Base-by-base conservation (phyloP, 164 flowering plant genomes). In the Taxillus chinensis region DNA sequence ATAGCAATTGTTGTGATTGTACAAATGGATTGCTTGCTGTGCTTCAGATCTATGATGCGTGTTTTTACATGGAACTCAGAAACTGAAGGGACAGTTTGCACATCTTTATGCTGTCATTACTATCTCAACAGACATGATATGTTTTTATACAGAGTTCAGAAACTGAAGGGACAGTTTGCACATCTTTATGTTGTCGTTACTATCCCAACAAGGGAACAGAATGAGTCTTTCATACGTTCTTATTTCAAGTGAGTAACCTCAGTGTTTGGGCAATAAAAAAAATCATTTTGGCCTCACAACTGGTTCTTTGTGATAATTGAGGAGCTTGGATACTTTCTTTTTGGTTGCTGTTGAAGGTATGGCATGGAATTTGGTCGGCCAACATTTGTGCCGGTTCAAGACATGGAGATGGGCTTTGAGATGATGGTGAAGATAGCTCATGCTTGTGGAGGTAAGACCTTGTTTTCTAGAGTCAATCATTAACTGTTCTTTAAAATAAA, bases 341-440 rank as follows among this genome's bases (percentile, higher is more conserved):
- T 41, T 66, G 67, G 55, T 62, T 65, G 73, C 15, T 69, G 60
- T 43, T 69, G 58, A 75, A 95, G 99, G 66, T 74, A 70, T 64
- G 83, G 80, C 12, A 82, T 91, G 81, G 85, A 80, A 79, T 55
- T 84, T 76, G 96, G 96, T 15, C 89, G 70, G 72, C 97, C 97
- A 41, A 69, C 85, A 48, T 91, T 95, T 77, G 75, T 95, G 53
- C 86, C 82, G 14, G 97, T 86, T 60, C 78, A 70, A 39, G 92
- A 86, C 73, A 39, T 79, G 45, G 95, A 95, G 82, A 91, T 91
- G 95, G 99, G 97, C 11, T 95, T 95, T 66, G 97, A 87, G 72
- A 87, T 84, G 80, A 87, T 95, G 64, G 86, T 95, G 64, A 87
- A 85, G 74, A 77, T 95, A 67, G 90, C 99, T 62, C 87, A 76